Base-by-base conservation (phyloP, 2,329 filamentous ascomycete genomes). In the Capronia americana region DNA sequence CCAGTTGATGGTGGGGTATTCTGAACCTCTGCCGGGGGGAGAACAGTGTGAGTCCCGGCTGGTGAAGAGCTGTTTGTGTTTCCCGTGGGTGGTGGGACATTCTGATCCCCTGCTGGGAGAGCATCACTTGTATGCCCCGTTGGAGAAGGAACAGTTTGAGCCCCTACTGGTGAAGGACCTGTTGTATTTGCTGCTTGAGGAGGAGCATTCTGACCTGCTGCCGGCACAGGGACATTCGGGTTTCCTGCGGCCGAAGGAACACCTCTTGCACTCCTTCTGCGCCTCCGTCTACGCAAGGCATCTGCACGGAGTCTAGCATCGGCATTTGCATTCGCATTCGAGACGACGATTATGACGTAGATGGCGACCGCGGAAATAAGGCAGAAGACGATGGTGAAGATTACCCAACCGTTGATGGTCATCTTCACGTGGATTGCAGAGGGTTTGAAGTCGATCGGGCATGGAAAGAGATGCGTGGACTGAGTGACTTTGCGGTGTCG, bases 351-450 rank as follows among this genome's bases (percentile, higher is more conserved):
- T 23, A 26, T 26, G 23, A 26, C 48, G 23, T 23, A 12, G 48
- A 53, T 23, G 48, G 26, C 38, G 14, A n/a, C 38, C 38, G 38
- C 38, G 3, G 3, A 44, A 8, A 44, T 26, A 23, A 28, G 20
- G 48, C 48, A 55, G 53, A 55, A 24, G 17, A 61, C 7, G 28
- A 61, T 61, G 12, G 12, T 10, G 32, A 61, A 53, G 8, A 61
- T 61, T 8, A 41, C 28, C 58, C 28, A 61, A 8, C 28, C 46
- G n/a, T 41, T 44, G 26, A 61, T 38, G 10, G 10, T 20, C 46
- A 51, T 41, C 24, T 51, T 34, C 0, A 4, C 46, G 26, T 41
- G 28, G 46, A 17, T 11, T 41, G 28, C 61, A 61, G 57, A 23
- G 38, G 14, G 2, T 8, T 7, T 41, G 38, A 41, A n/a, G 14